These are phyloP conservation scores for Neostapfia colusana DNA, from an alignment of 176 grass and related monocot species.

Conservation along the genomic window DNA sequence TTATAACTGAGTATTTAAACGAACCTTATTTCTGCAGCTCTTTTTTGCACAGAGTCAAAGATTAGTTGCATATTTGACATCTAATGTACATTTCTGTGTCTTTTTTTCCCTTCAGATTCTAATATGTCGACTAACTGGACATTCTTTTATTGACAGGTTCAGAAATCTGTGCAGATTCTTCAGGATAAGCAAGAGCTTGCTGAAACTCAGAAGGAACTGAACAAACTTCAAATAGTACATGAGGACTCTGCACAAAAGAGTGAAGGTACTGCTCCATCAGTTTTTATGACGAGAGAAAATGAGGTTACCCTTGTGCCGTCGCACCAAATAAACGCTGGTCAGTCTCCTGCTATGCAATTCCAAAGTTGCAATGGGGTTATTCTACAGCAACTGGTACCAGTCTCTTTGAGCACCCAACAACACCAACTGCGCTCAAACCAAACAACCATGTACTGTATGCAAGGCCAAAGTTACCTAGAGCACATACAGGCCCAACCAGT, in stretches of 20 bases:
- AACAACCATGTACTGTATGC: slow-evolving; percentile 47
- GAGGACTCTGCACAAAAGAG: slow-evolving; percentile 60
- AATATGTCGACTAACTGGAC: not conserved
- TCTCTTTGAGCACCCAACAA: slow-evolving; percentile 46
- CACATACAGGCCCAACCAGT: slow-evolving; percentile 37
- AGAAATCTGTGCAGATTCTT: slow-evolving; percentile 72
- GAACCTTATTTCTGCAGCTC: not conserved
- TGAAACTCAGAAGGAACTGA: slow-evolving; percentile 75
- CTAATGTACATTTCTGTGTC: not conserved
- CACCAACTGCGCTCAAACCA: slow-evolving; percentile 43
- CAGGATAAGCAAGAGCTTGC: slow-evolving; percentile 85
- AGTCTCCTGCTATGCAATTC: slow-evolving; percentile 48
- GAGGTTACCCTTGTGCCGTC: slow-evolving; percentile 70
- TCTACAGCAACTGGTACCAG: slow-evolving; percentile 52
- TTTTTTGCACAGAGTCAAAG: not conserved
- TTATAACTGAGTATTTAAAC: not conserved
- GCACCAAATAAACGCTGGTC: slow-evolving; percentile 49
- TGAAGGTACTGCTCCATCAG: slow-evolving; percentile 53
- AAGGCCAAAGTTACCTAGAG: slow-evolving; percentile 44
- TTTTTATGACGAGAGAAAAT: slow-evolving; percentile 41
- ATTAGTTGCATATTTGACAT: not conserved
- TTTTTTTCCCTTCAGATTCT: not conserved
- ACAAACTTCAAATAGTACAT: slow-evolving; percentile 63
- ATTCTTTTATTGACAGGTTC: slow-evolving; percentile 60
- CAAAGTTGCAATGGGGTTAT: slow-evolving; percentile 57